phyloP scores from a whole-genome alignment of 192 early-diverging fungal species.

The Glomus cerebriforme region DNA sequence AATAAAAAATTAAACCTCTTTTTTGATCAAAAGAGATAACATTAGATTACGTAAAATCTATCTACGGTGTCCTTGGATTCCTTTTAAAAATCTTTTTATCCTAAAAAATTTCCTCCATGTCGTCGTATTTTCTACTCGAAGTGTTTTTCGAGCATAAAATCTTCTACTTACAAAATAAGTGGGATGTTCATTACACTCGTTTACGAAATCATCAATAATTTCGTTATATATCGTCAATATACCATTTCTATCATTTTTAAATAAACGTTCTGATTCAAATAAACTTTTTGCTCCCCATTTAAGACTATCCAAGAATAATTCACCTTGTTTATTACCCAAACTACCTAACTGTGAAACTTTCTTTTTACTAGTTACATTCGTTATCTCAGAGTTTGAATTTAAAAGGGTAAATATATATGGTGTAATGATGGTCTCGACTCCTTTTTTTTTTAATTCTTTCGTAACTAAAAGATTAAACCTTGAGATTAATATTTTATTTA shows the following conservation, averaged over 20 bases:
- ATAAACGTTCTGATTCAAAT: not conserved
- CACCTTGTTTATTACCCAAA: not conserved
- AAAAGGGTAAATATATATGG: not conserved
- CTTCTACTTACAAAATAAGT: too few species aligned
- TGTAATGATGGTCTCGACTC: not conserved
- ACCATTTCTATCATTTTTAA: not conserved
- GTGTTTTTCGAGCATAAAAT: too few species aligned
- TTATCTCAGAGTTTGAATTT: not conserved
- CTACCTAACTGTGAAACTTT: not conserved
- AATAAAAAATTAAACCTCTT: too few species aligned
- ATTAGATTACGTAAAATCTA: too few species aligned
- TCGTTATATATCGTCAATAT: not conserved
- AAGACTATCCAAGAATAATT: not conserved
- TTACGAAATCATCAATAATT: not conserved
- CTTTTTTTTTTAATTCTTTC: not conserved
- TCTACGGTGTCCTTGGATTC: too few species aligned
- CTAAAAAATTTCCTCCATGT: too few species aligned
- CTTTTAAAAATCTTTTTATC: too few species aligned
- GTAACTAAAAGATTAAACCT: not conserved
- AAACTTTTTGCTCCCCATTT: slow-evolving; percentile 5
- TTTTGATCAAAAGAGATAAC: too few species aligned
- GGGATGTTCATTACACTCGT: not conserved
- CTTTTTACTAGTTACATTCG: not conserved
- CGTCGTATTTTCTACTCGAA: too few species aligned
- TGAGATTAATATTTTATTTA: not conserved